Conservation (phyloP, 192 early-diverging fungal genomes). For the Obelidium mucronatum region DNA sequence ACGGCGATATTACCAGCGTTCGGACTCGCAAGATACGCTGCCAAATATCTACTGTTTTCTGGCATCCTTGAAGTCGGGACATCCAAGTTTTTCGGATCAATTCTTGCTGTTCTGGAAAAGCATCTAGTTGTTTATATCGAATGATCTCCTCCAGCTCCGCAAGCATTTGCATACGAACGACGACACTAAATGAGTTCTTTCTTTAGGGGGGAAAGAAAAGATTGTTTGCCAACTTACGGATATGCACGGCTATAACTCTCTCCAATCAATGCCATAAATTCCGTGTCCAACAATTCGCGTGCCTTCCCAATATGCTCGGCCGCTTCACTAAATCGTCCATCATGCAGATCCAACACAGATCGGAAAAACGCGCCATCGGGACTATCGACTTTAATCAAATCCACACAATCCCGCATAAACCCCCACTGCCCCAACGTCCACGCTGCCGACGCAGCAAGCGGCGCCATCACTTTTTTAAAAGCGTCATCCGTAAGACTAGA, state of each 20-base stretch:
- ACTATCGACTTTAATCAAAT: conserved; percentile 66
- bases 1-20: conserved; percentile 78
- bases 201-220: conserved; percentile 47
- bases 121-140: conserved; percentile 70
- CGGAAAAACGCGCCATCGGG: conserved; percentile 77
- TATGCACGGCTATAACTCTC: conserved; percentile 91
- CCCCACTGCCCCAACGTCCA: conserved; percentile 83
- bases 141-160: conserved; percentile 88
- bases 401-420: conserved; percentile 79
- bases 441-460: conserved; percentile 79
- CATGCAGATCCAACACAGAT: conserved; percentile 76
- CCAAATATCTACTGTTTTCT: conserved; percentile 89
- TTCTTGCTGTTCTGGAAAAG: conserved; percentile 67
- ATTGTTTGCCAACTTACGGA: conserved; percentile 21
- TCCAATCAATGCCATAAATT: conserved; percentile 74
- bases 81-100: conserved; percentile 82
- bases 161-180: conserved; percentile 78
- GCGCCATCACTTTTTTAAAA: conserved; percentile 27
- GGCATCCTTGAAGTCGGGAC: conserved; percentile 59
- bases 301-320: conserved; percentile 72
- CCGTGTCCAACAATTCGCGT: conserved; percentile 74
- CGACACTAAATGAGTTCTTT: conserved; percentile 76
- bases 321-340: conserved; percentile 70
- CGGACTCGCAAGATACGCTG: conserved; percentile 80
- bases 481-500: conserved; percentile 59